A percentile compares a stretch with the other conserved stretches of the same genome.
Evolutionary conservation across 768 basidiomycete genomes (phyloP).

Genomic region (Tylopilus cervinicoccineus): DNA sequence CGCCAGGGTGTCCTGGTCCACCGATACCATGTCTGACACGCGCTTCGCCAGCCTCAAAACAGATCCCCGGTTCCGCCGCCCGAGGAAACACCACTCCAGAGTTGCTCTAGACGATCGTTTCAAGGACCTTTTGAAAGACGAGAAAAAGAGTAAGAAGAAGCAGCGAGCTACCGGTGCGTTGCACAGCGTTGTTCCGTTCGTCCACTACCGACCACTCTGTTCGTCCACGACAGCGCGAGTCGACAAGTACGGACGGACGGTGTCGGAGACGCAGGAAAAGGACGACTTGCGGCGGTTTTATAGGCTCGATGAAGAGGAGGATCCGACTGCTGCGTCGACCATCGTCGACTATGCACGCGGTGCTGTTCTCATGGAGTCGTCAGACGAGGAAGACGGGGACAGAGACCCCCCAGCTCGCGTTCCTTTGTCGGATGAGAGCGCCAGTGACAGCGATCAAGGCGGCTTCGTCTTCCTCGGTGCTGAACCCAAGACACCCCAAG

Average conservation of each 20-base stretch:
- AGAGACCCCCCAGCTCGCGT: not conserved
- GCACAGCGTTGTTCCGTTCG: not conserved
- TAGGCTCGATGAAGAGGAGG: constrained; percentile 31
- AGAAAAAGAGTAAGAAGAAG: constrained; percentile 36
- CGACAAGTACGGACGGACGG: constrained; percentile 84
- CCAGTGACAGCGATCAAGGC: constrained; percentile 45
- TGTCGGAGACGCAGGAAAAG: constrained; percentile 28
- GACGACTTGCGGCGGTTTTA: not conserved
- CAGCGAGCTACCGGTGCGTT: constrained; percentile 27
- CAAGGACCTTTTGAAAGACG: constrained; percentile 65
- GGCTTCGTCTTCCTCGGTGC: constrained; percentile 50
- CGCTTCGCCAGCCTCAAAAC: not conserved
- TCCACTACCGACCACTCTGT: not conserved
- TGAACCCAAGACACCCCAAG: constrained; percentile 31
- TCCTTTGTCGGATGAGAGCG: constrained; percentile 35
- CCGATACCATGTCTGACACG: not conserved
- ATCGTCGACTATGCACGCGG: constrained; percentile 87
- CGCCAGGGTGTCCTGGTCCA: no score
- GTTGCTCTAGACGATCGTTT: constrained; percentile 92
- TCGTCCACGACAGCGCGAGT: constrained; percentile 45
- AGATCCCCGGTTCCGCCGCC: constrained; percentile 78
- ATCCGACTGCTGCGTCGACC: constrained; percentile 14
- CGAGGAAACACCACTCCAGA: constrained; percentile 75
- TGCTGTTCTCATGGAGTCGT: constrained; percentile 82
- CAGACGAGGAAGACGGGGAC: constrained; percentile 62